These are phyloP conservation scores for Gracilaria caudata DNA, from an alignment of 23 red algal species.

Conservation along the genomic window DNA sequence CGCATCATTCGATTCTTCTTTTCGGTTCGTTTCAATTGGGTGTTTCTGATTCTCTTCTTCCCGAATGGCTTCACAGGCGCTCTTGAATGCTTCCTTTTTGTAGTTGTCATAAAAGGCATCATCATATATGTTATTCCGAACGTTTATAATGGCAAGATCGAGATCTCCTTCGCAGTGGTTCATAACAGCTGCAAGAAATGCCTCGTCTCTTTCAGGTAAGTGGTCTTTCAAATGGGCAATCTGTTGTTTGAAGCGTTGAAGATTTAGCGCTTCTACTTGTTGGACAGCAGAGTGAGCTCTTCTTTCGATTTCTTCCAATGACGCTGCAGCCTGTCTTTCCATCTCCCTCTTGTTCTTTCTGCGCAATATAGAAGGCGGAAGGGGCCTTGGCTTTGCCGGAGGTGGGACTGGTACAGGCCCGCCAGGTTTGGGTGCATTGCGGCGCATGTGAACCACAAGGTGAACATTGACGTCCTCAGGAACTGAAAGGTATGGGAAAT, in stretches of 20 bases:
- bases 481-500: conserved; percentile 80
- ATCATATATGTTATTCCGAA: conserved; percentile 39
- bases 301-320: conserved; percentile 40
- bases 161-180: conserved; percentile 43
- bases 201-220: conserved; percentile 41
- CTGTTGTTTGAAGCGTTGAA: conserved; percentile 25
- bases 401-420: conserved; percentile 59
- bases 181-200: conserved; percentile 53
- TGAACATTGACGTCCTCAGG: conserved; percentile 90
- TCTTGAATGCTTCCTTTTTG: conserved; percentile 19
- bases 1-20: neutral
- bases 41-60: neutral
- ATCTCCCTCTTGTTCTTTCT: conserved; percentile 5
- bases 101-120: conserved; percentile 46
- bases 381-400: conserved; percentile 50
- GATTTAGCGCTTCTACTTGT: conserved; percentile 4
- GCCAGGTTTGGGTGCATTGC: conserved; percentile 65
- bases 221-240: conserved; percentile 35
- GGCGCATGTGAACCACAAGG: conserved; percentile 91
- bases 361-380: conserved; percentile 10
- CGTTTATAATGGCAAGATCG: conserved; percentile 46
- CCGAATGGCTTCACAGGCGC: neutral
- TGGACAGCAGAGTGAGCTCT: conserved; percentile 31
- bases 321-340: neutral
- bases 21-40: neutral